Conservation (phyloP, 148 eudicot genomes). For the Gaultheria prostrata region DNA sequence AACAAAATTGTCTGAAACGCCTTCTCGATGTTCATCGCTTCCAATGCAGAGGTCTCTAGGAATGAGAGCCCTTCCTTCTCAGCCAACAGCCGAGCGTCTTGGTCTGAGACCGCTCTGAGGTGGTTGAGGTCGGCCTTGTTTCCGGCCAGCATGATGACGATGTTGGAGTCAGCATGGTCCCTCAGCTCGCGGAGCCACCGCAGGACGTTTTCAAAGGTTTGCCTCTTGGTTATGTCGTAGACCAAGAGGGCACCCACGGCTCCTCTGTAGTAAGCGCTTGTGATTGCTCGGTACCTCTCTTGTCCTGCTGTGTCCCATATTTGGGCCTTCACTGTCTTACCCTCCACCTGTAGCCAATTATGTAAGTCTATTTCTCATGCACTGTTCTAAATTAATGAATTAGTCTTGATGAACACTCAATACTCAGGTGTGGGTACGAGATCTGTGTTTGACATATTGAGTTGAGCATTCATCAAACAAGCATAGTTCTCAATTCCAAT, state of each 20-base stretch:
- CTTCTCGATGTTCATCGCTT: conserved; percentile 62
- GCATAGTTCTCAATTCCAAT: not conserved
- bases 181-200: conserved; percentile 73
- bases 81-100: conserved; percentile 45
- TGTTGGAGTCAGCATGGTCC: conserved; percentile 74
- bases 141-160: conserved; percentile 75
- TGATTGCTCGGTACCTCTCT: conserved; percentile 80
- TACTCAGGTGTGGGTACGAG: not conserved
- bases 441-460: not conserved
- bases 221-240: conserved; percentile 60
- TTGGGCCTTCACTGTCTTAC: conserved; percentile 78
- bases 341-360: conserved; percentile 54
- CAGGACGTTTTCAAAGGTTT: conserved; percentile 60
- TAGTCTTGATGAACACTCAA: not conserved
- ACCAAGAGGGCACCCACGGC: conserved; percentile 66
- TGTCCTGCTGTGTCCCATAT: conserved; percentile 76
- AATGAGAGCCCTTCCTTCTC: conserved; percentile 63
- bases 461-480: not conserved
- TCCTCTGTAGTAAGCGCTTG: conserved; percentile 84
- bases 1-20: conserved; percentile 61
- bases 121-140: conserved; percentile 70
- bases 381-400: not conserved
- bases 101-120: conserved; percentile 45
- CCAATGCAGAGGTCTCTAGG: conserved; percentile 73
- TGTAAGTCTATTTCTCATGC: not conserved